phyloP scores from a whole-genome alignment of 345 rosid genomes.

The Syzygium oleosum region DNA sequence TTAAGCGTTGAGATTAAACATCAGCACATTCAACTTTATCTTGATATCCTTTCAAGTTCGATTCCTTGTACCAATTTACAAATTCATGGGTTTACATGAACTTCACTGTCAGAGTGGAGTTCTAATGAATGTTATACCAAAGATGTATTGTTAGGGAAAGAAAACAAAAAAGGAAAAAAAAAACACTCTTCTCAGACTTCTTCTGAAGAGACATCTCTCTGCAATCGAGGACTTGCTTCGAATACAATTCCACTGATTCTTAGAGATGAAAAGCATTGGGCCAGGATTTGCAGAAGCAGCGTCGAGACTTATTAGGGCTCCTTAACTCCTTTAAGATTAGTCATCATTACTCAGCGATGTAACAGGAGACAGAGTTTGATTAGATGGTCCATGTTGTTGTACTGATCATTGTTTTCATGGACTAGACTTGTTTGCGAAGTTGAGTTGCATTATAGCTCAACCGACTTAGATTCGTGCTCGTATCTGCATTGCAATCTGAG shows the following conservation, averaged over 20 bases:
- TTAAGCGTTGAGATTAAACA: neutral
- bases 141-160: neutral
- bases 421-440: neutral
- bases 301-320: neutral
- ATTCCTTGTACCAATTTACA: neutral
- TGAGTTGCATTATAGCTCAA: neutral
- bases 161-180: neutral
- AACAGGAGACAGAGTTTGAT: neutral
- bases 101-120: neutral
- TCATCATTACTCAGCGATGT: neutral
- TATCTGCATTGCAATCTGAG: neutral
- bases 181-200: neutral
- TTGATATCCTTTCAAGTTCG: neutral
- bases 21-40: neutral
- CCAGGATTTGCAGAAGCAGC: neutral
- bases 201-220: neutral
- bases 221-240: neutral
- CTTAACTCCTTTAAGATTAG: neutral
- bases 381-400: neutral
- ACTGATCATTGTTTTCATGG: neutral
- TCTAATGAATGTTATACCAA: neutral
- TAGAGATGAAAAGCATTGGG: neutral
- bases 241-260: neutral
- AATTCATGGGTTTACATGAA: neutral
- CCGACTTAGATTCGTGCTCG: neutral